Base-by-base conservation (phyloP, 2,329 filamentous ascomycete species). In the Coniochaeta sp. region DNA sequence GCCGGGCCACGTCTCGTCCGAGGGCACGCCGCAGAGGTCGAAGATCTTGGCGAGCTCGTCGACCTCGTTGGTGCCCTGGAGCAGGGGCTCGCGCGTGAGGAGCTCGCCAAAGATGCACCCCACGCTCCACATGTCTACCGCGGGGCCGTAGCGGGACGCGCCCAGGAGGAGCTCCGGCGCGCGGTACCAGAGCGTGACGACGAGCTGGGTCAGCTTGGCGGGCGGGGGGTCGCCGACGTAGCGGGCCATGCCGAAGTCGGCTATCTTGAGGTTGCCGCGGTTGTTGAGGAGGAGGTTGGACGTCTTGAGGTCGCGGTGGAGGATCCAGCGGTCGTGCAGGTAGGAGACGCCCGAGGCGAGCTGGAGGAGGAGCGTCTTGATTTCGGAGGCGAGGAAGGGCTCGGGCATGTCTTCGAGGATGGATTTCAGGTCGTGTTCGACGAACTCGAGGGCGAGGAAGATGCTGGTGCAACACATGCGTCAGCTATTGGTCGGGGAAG, bases 131-230 rank as follows among this genome's bases (percentile, higher is more conserved):
- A 98, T 89, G 75, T 98, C 95, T 67, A 98, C 81, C 62, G 89
- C 84, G 1, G 81, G 77, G 61, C 83, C 87, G 76, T 99, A 99
- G 17, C 81, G 82, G 38, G 84, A 83, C 0, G 90, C 80, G 6
- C 95, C 95, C 3, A 98, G 85, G 1, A 99, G 82, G 12, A 98
- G 83, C 74, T 98, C 95, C 0, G 95, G 95, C 0, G 90, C 84
- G 60, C 95, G 90, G 73, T 99, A 99, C 95, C 95, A 99, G 7
- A 99, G 83, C 7, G 95, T 99, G 19, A 98, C 93, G 63, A 99
- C 95, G 55, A 98, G 84, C 71, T 93, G 89, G 2, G 95, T 98
- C 62, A 98, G 82, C 63, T 89, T 89, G 1, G 87, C 82, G 4
- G 80, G 79, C 0, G 87, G 80, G 4, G 93, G 92, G 66, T 91